Conservation (phyloP, 2,329 filamentous ascomycete species). For the Cladosporium sp. region DNA sequence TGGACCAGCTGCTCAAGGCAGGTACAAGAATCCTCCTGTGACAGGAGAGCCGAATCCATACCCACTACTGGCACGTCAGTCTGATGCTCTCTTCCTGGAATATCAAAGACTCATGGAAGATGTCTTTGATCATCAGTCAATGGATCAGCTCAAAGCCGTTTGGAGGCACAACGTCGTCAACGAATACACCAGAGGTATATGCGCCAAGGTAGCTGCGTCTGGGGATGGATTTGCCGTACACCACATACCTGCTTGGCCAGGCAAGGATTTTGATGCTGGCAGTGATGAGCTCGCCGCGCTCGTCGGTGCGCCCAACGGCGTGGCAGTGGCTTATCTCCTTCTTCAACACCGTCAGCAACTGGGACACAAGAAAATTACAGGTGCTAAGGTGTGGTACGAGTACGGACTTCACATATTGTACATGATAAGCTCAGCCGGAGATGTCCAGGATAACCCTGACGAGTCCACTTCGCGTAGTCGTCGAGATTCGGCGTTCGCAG, state of each 20-base stretch:
- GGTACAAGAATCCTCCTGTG: slow-evolving; percentile 3
- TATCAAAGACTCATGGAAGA: slow-evolving; percentile 11
- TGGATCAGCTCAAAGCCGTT: background rate
- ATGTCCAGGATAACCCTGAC: background rate
- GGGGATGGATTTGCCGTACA: background rate
- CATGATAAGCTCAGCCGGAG: background rate
- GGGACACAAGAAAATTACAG: slow-evolving; percentile 12
- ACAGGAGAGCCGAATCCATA: slow-evolving; percentile 5
- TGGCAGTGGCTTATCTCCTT: slow-evolving; percentile 14
- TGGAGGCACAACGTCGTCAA: background rate
- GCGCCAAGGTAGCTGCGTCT: background rate
- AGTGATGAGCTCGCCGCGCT: slow-evolving; percentile 13
- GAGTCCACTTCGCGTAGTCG: background rate
- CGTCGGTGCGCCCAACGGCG: slow-evolving; percentile 14
- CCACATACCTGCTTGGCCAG: background rate
- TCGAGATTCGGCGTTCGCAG: too few species aligned
- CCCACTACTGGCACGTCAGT: slow-evolving; percentile 11
- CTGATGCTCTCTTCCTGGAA: slow-evolving; percentile 17
- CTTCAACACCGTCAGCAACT: slow-evolving; percentile 16
- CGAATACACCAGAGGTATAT: background rate
- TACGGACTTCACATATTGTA: background rate
- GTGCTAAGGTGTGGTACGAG: slow-evolving; percentile 2
- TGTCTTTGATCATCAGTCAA: background rate
- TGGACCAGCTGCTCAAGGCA: background rate
- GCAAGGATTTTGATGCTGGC: background rate